Evolutionary conservation across 2,329 filamentous ascomycete genomes (phyloP).

Genomic region (Neonectria faginata): DNA sequence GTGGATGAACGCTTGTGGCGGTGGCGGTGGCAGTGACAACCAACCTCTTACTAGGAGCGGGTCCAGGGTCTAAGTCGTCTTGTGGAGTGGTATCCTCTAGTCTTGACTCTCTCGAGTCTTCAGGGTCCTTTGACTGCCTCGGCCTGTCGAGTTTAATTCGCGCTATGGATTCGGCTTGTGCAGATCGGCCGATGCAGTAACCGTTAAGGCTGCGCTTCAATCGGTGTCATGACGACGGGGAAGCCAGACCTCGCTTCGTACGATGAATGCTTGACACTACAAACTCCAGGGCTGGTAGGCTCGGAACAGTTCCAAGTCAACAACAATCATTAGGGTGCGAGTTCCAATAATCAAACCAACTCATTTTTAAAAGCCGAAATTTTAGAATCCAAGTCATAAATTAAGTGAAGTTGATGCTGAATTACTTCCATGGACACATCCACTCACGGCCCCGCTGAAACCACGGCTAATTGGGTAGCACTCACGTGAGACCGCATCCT

Average conservation of each 20-base stretch:
- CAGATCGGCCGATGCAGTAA: neutral
- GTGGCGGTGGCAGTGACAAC: conserved; percentile 23
- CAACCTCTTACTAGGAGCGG: neutral
- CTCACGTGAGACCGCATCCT: conserved; percentile 27
- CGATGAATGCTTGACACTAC: no score
- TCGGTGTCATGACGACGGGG: no score
- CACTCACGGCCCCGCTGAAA: conserved; percentile 4
- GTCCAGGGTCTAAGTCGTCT: neutral
- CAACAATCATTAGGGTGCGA: neutral
- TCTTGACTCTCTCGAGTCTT: no score
- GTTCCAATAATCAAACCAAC: neutral
- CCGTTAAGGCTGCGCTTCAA: neutral
- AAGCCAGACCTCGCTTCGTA: no score
- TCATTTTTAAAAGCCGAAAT: neutral
- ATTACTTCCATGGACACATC: neutral
- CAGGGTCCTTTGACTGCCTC: conserved; percentile 10
- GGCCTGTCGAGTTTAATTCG: neutral
- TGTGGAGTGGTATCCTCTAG: neutral
- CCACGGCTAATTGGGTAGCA: neutral
- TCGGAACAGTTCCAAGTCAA: neutral
- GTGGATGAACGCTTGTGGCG: conserved; percentile 6
- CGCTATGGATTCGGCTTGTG: neutral
- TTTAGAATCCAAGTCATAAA: neutral
- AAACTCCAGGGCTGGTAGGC: no score
- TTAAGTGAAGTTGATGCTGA: neutral